Conservation (phyloP, 441 rosid genomes). For the Adansonia gregorii region DNA sequence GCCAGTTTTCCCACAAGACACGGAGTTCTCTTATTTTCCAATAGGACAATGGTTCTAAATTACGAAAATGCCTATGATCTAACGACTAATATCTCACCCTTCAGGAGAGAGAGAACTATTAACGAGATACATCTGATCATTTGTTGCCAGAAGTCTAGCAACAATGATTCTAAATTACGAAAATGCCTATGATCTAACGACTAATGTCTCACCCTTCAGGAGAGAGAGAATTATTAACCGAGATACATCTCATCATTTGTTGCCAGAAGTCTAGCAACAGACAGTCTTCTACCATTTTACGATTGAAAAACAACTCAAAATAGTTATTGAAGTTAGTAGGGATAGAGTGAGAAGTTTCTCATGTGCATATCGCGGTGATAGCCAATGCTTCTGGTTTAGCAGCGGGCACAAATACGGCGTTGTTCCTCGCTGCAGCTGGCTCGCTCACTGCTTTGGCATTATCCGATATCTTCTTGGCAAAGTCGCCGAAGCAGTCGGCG, state of each 20-base stretch:
- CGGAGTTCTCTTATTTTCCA: background rate
- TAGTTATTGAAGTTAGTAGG: background rate
- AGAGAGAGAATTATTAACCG: too few relatives aligned
- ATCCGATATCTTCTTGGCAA: constrained; percentile 29
- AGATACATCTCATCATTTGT: too few relatives aligned
- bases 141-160: background rate
- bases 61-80: background rate
- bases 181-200: too few relatives aligned
- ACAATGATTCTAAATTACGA: background rate
- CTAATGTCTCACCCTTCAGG: too few relatives aligned
- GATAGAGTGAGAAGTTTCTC: constrained; percentile 4
- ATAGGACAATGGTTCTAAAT: background rate
- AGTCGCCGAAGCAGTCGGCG: constrained; percentile 46
- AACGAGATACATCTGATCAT: too few relatives aligned
- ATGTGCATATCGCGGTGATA: constrained; percentile 38
- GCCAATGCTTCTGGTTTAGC: constrained; percentile 35
- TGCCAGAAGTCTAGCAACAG: background rate
- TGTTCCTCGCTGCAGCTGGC: constrained; percentile 8
- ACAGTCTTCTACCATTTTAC: background rate
- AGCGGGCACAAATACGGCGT: constrained; percentile 15
- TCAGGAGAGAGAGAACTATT: too few relatives aligned
- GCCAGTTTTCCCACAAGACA: background rate
- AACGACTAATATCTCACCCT: too few relatives aligned
- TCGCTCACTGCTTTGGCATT: constrained; percentile 21
- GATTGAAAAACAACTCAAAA: background rate